These are phyloP conservation scores for Camellia oleifera DNA, from an alignment of 179 eudicot species.

Conservation along the genomic window DNA sequence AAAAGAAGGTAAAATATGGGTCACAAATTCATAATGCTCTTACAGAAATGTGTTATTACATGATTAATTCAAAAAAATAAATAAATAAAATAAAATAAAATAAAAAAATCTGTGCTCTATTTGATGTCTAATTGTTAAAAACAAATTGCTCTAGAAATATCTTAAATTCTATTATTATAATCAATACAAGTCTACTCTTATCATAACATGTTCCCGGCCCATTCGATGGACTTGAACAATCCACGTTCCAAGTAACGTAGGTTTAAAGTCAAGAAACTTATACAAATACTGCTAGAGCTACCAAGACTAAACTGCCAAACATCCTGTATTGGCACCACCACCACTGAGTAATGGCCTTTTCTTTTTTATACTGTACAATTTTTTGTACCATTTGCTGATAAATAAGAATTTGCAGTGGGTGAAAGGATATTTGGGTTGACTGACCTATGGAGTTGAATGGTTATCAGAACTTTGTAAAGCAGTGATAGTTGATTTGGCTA, in stretches of 20 bases:
- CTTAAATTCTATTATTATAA: too few relatives aligned
- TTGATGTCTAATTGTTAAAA: too few relatives aligned
- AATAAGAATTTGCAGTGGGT: not conserved
- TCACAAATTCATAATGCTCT: too few relatives aligned
- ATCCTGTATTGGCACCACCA: not conserved
- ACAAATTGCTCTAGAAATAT: too few relatives aligned
- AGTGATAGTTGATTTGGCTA: not conserved
- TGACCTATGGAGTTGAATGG: not conserved
- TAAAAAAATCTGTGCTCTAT: too few relatives aligned
- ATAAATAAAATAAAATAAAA: too few relatives aligned
- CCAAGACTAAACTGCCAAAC: not conserved
- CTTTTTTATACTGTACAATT: not conserved
- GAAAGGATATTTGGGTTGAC: not conserved
- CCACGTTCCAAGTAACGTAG: not conserved
- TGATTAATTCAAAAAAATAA: too few relatives aligned
- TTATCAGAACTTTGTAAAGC: not conserved
- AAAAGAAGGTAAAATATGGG: too few relatives aligned
- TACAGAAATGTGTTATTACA: too few relatives aligned
- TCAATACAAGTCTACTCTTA: too few relatives aligned
- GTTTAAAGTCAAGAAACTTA: not conserved
- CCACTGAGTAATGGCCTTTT: not conserved
- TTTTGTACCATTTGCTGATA: not conserved
- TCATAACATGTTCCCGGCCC: too few relatives aligned
- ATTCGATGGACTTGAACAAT: too few relatives aligned
- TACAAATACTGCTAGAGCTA: not conserved